Percentiles rank a stretch among this genome's conserved stretches.
phyloP scores from a whole-genome alignment of 1,284 basidiomycete species.

The Fomitopsis betulina region DNA sequence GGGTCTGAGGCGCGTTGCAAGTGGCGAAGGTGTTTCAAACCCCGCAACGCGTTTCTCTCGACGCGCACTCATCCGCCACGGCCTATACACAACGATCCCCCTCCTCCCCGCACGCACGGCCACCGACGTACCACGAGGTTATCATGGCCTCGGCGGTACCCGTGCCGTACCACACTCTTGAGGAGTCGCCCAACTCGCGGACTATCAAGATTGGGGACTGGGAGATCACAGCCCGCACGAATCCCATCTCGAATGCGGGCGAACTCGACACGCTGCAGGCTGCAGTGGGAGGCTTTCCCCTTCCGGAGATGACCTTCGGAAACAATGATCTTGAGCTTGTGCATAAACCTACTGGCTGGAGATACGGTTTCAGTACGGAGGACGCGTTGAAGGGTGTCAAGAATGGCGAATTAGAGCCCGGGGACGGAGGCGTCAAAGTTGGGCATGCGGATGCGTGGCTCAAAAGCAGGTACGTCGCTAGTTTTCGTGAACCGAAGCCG shows the following conservation, averaged over 20 bases:
- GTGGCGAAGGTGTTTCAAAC: conserved; percentile 8
- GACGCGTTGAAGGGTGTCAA: conserved; percentile 75
- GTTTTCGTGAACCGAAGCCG: not conserved
- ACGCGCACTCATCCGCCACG: conserved; percentile 8
- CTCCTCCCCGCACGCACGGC: conserved; percentile 1
- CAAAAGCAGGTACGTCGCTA: conserved; percentile 63
- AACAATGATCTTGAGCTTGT: conserved; percentile 73
- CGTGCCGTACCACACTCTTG: conserved; percentile 57
- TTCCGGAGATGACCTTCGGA: conserved; percentile 98
- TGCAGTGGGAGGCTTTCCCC: conserved; percentile 60
- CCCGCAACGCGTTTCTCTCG: conserved; percentile 17
- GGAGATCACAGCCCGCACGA: conserved; percentile 60
- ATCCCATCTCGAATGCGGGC: conserved; percentile 73
- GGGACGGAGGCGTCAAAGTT: conserved; percentile 90
- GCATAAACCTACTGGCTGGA: conserved; percentile 59
- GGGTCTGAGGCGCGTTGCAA: not conserved
- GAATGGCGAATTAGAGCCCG: conserved; percentile 68
- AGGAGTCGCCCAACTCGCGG: conserved; percentile 61
- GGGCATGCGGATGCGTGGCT: conserved; percentile 94
- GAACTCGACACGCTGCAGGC: conserved; percentile 69
- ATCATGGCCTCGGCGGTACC: conserved; percentile 38
- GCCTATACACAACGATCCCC: conserved; percentile 7
- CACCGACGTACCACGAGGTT: conserved; percentile 17
- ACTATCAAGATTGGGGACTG: conserved; percentile 63
- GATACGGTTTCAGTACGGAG: conserved; percentile 64